These are phyloP conservation scores for Yamadazyma tumulicola DNA, from an alignment of 805 yeast genomes.

Conservation along the genomic window DNA sequence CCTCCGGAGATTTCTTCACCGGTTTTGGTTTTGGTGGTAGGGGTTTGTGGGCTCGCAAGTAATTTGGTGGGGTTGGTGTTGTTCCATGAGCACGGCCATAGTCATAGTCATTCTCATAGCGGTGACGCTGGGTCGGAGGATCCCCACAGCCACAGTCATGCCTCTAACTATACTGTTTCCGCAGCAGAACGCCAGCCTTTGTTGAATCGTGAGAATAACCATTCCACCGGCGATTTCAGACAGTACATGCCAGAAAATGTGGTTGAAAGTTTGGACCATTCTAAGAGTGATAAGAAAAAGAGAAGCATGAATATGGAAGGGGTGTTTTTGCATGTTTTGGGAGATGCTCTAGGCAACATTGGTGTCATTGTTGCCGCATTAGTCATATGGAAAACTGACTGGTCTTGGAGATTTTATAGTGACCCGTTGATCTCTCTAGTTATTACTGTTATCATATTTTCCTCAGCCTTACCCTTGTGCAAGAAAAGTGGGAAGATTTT, in stretches of 20 bases:
- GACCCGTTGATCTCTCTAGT: conserved; percentile 86
- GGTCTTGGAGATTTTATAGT: conserved; percentile 77
- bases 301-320: conserved; percentile 96
- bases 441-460: conserved; percentile 83
- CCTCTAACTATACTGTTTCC: conserved; percentile 7
- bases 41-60: conserved; percentile 76
- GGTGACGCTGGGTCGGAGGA: conserved; percentile 3
- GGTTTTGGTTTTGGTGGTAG: conserved; percentile 76
- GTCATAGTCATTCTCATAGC: conserved; percentile 39
- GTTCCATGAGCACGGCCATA: conserved; percentile 72
- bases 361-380: conserved; percentile 90
- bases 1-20: conserved; percentile 83
- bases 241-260: conserved; percentile 46
- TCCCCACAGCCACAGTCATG: conserved; percentile 22
- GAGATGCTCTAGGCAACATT: conserved; percentile 93
- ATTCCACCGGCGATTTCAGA: conserved; percentile 19
- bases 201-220: conserved; percentile 2
- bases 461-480: conserved; percentile 89
- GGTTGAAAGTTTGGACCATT: conserved; percentile 32
- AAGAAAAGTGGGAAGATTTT: conserved; percentile 80
- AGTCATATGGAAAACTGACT: conserved; percentile 91
- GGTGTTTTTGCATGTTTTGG: conserved; percentile 89
- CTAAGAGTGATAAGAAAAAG: conserved; percentile 28
- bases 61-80: conserved; percentile 79
- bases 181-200: conserved; percentile 6